Evolutionary conservation across 2,329 filamentous ascomycete species (phyloP), one percentile per base, ranked within the genome.

Genomic region (Metarhizium anisopliae): DNA sequence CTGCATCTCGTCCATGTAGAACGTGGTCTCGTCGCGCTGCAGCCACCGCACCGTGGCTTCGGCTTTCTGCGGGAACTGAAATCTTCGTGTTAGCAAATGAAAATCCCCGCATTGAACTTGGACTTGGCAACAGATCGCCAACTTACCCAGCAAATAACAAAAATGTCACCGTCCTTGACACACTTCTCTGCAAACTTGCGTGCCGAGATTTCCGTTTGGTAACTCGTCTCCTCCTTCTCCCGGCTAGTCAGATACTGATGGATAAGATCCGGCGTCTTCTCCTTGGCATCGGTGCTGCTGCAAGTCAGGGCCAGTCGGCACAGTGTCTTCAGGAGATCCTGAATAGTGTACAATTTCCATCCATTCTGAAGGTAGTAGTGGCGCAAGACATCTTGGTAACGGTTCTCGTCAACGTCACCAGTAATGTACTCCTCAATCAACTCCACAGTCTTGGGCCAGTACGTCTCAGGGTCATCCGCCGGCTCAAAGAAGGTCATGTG

Each of bases 341-440:
- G 90, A 60, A 97, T 85, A 4, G 90, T 92, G 74, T 97, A 99
- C 43, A 97, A 74, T 65, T 91, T 90, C 87, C 93, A 99, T 6
- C 94, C 94, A 61, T 85, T 88, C 67, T 87, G 86, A 56, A 97
- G 79, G 68, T 96, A 99, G 73, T 90, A 96, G 61, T 92, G 89
- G 29, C 94, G 87, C 56, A 99, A 78, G 6, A 91, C 87, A 65
- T 97, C 92, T 70, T 97, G 93, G 62, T 95, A 90, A 35, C 90
- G 85, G 54, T 77, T 79, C 70, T 92, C 85, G 53, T 97, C 94
- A 42, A 92, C 78, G 10, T 95, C 89, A 5, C 87, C 86, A 47
- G 85, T 83, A 61, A 97, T 85, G 61, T 89, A 90, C 50, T 95
- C 89, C 66, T 96, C 90, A 57, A 95, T 87, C 69, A 96, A 83